Evolutionary conservation across 768 basidiomycete species (phyloP).

Genomic region (Agrocybe praecox): DNA sequence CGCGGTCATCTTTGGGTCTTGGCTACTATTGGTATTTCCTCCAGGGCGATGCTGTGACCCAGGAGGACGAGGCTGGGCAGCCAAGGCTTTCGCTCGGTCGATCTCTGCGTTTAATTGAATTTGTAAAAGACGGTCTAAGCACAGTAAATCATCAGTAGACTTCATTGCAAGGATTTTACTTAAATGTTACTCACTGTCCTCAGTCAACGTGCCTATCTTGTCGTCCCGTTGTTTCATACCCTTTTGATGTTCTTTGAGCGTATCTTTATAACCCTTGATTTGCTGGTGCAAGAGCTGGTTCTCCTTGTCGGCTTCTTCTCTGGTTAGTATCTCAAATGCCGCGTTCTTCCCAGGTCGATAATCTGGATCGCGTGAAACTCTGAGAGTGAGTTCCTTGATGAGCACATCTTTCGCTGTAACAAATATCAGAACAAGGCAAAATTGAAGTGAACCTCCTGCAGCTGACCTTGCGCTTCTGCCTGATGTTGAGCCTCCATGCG

Average conservation of each 20-base stretch:
- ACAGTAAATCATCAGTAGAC: not conserved
- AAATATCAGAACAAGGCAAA: conserved; percentile 37
- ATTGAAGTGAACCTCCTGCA: not conserved
- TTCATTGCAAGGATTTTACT: not conserved
- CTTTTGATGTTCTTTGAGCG: conserved; percentile 46
- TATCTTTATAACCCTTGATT: conserved; percentile 26
- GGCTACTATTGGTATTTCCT: conserved; percentile 31
- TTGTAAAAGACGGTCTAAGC: conserved; percentile 50
- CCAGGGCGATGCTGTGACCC: conserved; percentile 40
- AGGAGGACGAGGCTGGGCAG: conserved; percentile 44
- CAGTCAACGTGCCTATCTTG: conserved; percentile 47
- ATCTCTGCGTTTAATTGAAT: conserved; percentile 67
- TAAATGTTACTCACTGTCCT: conserved; percentile 41
- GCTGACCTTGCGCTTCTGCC: conserved; percentile 51
- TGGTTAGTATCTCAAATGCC: conserved; percentile 67
- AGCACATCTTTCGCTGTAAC: conserved; percentile 59
- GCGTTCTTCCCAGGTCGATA: conserved; percentile 49
- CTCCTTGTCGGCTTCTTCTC: conserved; percentile 75
- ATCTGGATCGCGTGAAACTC: conserved; percentile 58
- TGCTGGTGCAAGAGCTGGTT: conserved; percentile 48
- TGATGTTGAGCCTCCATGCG: conserved; percentile 54
- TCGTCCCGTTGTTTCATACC: conserved; percentile 47
- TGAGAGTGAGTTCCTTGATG: conserved; percentile 56
- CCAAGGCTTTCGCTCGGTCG: conserved; percentile 48
- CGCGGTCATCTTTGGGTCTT: conserved; percentile 60